phyloP scores from a whole-genome alignment of 768 basidiomycete species.

The Lentinula aciculospora region DNA sequence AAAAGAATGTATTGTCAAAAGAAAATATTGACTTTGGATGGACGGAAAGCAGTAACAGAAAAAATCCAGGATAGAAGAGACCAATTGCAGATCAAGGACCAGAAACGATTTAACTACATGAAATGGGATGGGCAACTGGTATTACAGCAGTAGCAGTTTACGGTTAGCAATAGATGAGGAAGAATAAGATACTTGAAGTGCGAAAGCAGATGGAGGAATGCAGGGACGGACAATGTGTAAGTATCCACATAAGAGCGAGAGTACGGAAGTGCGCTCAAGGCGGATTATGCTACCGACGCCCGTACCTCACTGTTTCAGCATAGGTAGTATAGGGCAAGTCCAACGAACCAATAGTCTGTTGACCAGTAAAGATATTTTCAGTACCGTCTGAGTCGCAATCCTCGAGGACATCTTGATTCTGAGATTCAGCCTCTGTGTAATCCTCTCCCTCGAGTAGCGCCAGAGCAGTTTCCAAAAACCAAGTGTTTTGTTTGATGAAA shows the following conservation, averaged over 20 bases:
- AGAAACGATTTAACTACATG: neutral
- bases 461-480: slow-evolving; percentile 92
- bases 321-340: neutral
- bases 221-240: neutral
- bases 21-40: neutral
- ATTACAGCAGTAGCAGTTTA: neutral
- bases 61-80: neutral
- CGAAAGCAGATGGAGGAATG: neutral
- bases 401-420: neutral
- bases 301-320: neutral
- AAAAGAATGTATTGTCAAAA: neutral
- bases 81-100: too few relatives aligned
- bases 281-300: neutral
- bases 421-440: neutral
- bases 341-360: neutral
- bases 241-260: neutral
- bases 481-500: slow-evolving; percentile 95
- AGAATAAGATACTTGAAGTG: slow-evolving; percentile 2
- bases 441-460: slow-evolving; percentile 83
- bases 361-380: neutral
- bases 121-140: neutral
- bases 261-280: neutral
- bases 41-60: neutral
- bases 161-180: slow-evolving; percentile 1
- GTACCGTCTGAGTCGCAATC: neutral